Evolutionary conservation across 352 stramenopile genomes (phyloP).

Genomic region (Globisporangium orthogonon): DNA sequence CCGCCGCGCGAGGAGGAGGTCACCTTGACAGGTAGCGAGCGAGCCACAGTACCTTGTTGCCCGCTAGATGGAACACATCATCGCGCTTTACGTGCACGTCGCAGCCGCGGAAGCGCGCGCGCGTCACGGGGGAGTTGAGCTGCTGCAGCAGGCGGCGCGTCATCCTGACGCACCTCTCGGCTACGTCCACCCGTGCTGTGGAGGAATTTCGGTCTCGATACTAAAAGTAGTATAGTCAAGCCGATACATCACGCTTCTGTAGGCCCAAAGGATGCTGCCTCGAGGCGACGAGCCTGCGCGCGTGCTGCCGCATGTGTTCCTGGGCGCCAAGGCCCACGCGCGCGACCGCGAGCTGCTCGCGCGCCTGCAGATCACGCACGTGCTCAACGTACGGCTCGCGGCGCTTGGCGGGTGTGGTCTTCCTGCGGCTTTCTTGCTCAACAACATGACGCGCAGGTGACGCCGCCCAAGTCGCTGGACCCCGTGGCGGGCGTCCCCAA

Average conservation of each 20-base stretch:
- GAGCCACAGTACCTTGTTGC: conserved; percentile 63
- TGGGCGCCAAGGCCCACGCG: conserved; percentile 61
- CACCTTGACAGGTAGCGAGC: too few species aligned
- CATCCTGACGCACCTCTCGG: neutral
- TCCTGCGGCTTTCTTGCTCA: too few species aligned
- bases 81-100: conserved; percentile 82
- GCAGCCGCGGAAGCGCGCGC: conserved; percentile 56
- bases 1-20: too few species aligned
- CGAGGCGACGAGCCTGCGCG: conserved; percentile 34
- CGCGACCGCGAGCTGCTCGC: conserved; percentile 56
- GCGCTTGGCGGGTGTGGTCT: too few species aligned
- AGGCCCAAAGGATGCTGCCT: too few species aligned
- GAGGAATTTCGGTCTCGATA: too few species aligned
- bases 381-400: conserved; percentile 57
- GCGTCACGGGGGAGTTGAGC: conserved; percentile 42
- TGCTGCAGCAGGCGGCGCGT: neutral
- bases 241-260: too few species aligned
- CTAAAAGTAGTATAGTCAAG: too few species aligned
- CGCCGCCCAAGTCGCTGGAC: conserved; percentile 67
- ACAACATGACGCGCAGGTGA: conserved; percentile 42
- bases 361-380: conserved; percentile 65
- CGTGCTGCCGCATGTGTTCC: conserved; percentile 68
- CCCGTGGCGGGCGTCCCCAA: conserved; percentile 84
- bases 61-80: conserved; percentile 71
- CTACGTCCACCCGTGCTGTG: neutral